These are phyloP conservation scores for Nicotiana obtusifolia DNA, from an alignment of 257 asterid genomes.

Conservation along the genomic window DNA sequence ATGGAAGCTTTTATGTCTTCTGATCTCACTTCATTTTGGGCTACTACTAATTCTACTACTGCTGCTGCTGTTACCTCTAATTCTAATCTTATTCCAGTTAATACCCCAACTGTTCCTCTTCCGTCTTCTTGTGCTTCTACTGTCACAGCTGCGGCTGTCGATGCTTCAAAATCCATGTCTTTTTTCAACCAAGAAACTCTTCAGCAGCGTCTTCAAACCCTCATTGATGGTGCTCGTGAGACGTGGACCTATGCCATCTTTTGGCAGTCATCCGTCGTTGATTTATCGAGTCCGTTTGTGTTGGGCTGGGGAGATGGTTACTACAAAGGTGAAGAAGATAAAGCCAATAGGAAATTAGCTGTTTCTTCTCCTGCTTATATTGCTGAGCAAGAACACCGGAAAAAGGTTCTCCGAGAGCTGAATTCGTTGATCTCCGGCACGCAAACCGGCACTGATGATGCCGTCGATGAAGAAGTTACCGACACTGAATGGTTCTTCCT, in stretches of 20 bases:
- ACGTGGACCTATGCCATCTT: conserved; percentile 69
- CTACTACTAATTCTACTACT: neutral
- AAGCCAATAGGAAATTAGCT: neutral
- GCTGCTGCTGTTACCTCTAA: neutral
- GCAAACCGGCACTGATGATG: conserved; percentile 16
- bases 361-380: conserved; percentile 9
- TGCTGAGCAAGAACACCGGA: conserved; percentile 28
- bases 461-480: conserved; percentile 27
- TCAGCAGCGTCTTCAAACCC: conserved; percentile 48
- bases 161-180: conserved; percentile 1
- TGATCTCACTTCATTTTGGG: conserved; percentile 40
- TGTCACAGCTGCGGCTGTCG: conserved; percentile 21
- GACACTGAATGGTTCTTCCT: conserved; percentile 34
- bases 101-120: conserved; percentile 9
- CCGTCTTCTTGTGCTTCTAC: conserved; percentile 8
- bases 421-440: conserved; percentile 27
- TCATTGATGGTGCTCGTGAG: conserved; percentile 50
- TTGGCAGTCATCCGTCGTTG: conserved; percentile 52
- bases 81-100: conserved; percentile 11
- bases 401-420: conserved; percentile 26
- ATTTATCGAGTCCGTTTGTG: conserved; percentile 13
- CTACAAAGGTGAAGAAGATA: conserved; percentile 30
- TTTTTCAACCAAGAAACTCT: conserved; percentile 46
- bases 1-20: conserved; percentile 41
- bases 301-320: conserved; percentile 36